These are phyloP conservation scores for Trichothecium roseum DNA, from an alignment of 2,329 filamentous ascomycete genomes.

Conservation along the genomic window DNA sequence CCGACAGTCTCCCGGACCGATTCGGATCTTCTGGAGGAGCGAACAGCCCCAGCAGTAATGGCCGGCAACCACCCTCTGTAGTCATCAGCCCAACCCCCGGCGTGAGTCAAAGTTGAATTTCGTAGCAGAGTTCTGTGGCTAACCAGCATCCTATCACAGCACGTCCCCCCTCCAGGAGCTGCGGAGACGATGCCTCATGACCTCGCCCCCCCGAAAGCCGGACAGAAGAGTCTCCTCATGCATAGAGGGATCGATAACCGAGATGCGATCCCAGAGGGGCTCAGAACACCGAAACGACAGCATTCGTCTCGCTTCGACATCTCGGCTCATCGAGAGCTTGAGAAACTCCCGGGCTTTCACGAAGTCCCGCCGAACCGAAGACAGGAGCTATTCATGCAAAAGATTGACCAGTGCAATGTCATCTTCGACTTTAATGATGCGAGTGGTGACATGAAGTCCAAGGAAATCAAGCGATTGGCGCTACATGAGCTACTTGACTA, in stretches of 20 bases:
- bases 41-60: conserved; percentile 25
- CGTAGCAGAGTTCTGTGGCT: conserved; percentile 1
- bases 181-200: conserved; percentile 98
- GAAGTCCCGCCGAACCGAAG: conserved; percentile 91
- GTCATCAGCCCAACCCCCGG: conserved; percentile 92
- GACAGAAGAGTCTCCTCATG: conserved; percentile 72
- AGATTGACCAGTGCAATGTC: conserved; percentile 99
- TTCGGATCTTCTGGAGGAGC: conserved; percentile 25
- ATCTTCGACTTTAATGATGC: conserved; percentile 99
- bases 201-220: conserved; percentile 84
- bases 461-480: conserved; percentile 96
- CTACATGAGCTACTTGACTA: conserved; percentile 95
- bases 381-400: conserved; percentile 98
- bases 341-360: conserved; percentile 95
- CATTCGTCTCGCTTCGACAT: conserved; percentile 98
- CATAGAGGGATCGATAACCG: conserved; percentile 84
- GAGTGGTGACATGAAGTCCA: conserved; percentile 97
- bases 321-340: conserved; percentile 88
- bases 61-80: conserved; percentile 66
- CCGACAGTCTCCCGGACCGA: conserved; percentile 26
- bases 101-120: conserved; percentile 40
- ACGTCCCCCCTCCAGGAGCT: conserved; percentile 83
- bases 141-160: conserved; percentile 30
- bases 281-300: conserved; percentile 90
- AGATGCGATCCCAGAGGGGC: conserved; percentile 81